These are phyloP conservation scores for Pythium volutum DNA, from an alignment of 352 stramenopile genomes.

Conservation along the genomic window DNA sequence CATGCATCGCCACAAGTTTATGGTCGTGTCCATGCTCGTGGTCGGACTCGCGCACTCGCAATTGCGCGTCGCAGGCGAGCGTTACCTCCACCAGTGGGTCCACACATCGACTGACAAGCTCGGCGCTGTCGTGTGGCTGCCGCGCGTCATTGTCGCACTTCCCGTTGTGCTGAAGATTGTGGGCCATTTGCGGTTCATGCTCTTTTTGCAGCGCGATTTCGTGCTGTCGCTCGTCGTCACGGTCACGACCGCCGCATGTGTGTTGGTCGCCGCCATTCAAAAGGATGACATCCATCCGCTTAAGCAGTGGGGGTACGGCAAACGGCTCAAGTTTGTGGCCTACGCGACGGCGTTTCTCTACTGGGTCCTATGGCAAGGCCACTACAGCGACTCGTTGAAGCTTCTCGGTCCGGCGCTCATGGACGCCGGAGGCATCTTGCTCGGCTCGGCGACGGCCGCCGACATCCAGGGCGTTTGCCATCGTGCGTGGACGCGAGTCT, in stretches of 20 bases:
- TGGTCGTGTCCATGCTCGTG: constrained; percentile 65
- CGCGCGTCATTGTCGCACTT: constrained; percentile 44
- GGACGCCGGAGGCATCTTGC: constrained; percentile 59
- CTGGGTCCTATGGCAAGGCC: constrained; percentile 51
- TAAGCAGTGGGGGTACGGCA: constrained; percentile 60
- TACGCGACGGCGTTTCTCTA: constrained; percentile 58
- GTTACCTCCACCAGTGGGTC: constrained; percentile 43
- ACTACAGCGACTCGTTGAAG: constrained; percentile 45
- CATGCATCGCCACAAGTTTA: constrained; percentile 71
- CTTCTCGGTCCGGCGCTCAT: constrained; percentile 59
- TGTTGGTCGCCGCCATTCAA: not conserved
- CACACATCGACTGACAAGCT: constrained; percentile 67
- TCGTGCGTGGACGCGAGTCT: constrained; percentile 46
- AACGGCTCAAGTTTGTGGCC: constrained; percentile 59
- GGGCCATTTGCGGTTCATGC: constrained; percentile 68
- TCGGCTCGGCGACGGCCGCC: constrained; percentile 42
- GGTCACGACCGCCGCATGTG: constrained; percentile 25
- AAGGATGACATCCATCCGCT: constrained; percentile 16
- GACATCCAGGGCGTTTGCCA: constrained; percentile 41
- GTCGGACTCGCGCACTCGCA: constrained; percentile 63
- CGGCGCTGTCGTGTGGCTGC: constrained; percentile 49
- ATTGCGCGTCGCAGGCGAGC: constrained; percentile 36
- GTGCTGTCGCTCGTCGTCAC: constrained; percentile 37
- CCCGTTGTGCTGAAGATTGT: constrained; percentile 70
- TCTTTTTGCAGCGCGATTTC: constrained; percentile 62